A percentile compares a stretch with the other conserved stretches of the same genome.
Evolutionary conservation across 805 yeast genomes (phyloP).

Genomic region (Kazachstania taianensis): DNA sequence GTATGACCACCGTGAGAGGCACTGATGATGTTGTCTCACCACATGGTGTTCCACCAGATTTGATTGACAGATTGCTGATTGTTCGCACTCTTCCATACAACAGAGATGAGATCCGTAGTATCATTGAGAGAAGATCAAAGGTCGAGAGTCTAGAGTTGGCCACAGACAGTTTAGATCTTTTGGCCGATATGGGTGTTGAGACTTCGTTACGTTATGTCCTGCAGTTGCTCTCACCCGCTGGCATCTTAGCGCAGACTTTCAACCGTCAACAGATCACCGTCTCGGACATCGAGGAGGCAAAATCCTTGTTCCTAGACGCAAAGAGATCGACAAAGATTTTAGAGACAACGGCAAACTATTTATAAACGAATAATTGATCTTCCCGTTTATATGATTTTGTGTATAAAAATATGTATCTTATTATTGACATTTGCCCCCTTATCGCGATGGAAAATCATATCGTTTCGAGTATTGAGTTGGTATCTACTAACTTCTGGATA

Average conservation of each 20-base stretch:
- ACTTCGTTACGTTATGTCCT: conserved; percentile 86
- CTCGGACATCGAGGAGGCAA: conserved; percentile 76
- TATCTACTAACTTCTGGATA: neutral
- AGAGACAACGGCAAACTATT: conserved; percentile 28
- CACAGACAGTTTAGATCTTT: conserved; percentile 58
- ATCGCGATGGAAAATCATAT: neutral
- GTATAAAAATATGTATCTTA: neutral
- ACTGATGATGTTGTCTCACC: conserved; percentile 79
- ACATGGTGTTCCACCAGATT: conserved; percentile 94
- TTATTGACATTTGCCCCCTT: neutral
- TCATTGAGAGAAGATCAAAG: conserved; percentile 70
- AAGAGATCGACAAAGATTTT: conserved; percentile 68
- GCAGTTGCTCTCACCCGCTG: conserved; percentile 85
- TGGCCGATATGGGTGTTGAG: conserved; percentile 63
- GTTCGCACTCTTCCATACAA: conserved; percentile 87
- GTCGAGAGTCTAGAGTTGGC: conserved; percentile 63
- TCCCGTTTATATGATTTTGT: too few relatives aligned
- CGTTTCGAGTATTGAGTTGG: neutral
- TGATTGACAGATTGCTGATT: conserved; percentile 82
- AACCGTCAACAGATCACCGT: conserved; percentile 60
- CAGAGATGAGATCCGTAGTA: conserved; percentile 69
- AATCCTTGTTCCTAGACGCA: conserved; percentile 74
- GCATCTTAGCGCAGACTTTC: conserved; percentile 63
- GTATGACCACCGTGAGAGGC: conserved; percentile 85
- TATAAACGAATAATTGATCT: too few relatives aligned